A percentile compares a stretch with the other conserved stretches of the same genome.
phyloP scores from a whole-genome alignment of 768 basidiomycete species.

The Mycena belliarum region DNA sequence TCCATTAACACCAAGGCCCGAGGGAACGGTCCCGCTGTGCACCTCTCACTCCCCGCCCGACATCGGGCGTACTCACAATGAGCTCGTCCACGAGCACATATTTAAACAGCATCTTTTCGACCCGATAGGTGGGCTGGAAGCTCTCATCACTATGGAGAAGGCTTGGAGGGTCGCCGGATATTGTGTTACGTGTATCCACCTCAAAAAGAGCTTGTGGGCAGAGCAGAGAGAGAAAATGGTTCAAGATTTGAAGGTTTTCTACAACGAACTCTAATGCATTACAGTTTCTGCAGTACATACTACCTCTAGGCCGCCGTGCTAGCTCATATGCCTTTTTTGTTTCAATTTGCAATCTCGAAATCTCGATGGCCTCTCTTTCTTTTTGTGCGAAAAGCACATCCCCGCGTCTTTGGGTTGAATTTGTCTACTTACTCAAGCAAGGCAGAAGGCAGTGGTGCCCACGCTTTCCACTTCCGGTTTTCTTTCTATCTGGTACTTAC shows the following conservation, averaged over 20 bases:
- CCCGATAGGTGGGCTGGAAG: neutral
- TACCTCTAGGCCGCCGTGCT: too few relatives aligned
- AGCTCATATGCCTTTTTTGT: too few relatives aligned
- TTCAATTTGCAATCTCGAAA: too few relatives aligned
- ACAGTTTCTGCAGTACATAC: too few relatives aligned
- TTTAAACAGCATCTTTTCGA: neutral
- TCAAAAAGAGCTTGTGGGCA: neutral
- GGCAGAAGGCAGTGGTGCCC: too few relatives aligned
- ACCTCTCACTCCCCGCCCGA: neutral
- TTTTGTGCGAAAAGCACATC: too few relatives aligned
- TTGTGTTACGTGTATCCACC: neutral
- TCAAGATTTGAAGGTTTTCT: neutral
- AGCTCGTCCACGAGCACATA: neutral
- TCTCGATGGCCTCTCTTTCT: too few relatives aligned
- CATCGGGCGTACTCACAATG: neutral
- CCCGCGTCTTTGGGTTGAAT: too few relatives aligned
- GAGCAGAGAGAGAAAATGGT: neutral
- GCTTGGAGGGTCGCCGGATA: neutral
- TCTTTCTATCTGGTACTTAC: too few relatives aligned
- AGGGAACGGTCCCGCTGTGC: neutral
- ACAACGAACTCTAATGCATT: neutral
- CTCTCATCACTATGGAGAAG: neutral
- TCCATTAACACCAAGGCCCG: neutral
- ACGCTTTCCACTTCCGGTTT: too few relatives aligned
- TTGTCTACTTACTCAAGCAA: too few relatives aligned